These are phyloP conservation scores for Thermoascus crustaceus DNA, from an alignment of 2,329 filamentous ascomycete species.

Conservation along the genomic window DNA sequence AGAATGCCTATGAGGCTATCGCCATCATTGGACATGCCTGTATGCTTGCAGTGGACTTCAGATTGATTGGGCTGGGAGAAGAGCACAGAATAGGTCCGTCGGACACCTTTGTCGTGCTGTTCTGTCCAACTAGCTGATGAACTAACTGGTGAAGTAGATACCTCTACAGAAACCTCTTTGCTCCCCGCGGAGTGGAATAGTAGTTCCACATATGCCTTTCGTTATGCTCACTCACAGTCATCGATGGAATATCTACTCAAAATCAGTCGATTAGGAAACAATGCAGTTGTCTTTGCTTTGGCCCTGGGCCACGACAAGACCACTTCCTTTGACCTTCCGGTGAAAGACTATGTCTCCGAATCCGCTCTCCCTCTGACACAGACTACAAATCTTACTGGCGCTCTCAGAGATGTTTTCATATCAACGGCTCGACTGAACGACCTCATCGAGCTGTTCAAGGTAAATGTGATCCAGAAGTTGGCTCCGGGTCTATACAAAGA, in stretches of 20 bases:
- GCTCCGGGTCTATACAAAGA: constrained; percentile 68
- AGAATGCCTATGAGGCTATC: constrained; percentile 63
- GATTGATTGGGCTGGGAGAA: constrained; percentile 74
- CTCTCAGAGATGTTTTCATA: constrained; percentile 59
- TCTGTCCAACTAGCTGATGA: background rate
- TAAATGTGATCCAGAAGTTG: constrained; percentile 75
- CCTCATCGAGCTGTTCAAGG: constrained; percentile 63
- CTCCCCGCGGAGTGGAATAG: constrained; percentile 76
- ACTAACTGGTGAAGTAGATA: constrained; percentile 14
- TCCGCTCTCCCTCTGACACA: constrained; percentile 48
- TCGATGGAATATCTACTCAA: constrained; percentile 78
- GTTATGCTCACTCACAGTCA: constrained; percentile 79
- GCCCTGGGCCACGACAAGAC: constrained; percentile 75
- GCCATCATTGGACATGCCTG: constrained; percentile 78
- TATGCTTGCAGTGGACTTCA: constrained; percentile 72
- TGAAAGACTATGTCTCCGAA: constrained; percentile 65
- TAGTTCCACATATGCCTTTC: constrained; percentile 64
- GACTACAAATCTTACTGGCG: constrained; percentile 19
- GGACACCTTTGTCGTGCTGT: background rate
- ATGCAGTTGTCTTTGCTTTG: constrained; percentile 74
- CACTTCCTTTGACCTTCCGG: constrained; percentile 63
- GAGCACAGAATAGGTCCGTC: constrained; percentile 60
- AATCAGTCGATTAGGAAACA: constrained; percentile 70
- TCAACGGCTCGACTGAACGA: constrained; percentile 61
- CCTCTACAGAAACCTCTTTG: constrained; percentile 25